Evolutionary conservation across 2,329 filamentous ascomycete species (phyloP).

Genomic region (Pezicula rhizophila): DNA sequence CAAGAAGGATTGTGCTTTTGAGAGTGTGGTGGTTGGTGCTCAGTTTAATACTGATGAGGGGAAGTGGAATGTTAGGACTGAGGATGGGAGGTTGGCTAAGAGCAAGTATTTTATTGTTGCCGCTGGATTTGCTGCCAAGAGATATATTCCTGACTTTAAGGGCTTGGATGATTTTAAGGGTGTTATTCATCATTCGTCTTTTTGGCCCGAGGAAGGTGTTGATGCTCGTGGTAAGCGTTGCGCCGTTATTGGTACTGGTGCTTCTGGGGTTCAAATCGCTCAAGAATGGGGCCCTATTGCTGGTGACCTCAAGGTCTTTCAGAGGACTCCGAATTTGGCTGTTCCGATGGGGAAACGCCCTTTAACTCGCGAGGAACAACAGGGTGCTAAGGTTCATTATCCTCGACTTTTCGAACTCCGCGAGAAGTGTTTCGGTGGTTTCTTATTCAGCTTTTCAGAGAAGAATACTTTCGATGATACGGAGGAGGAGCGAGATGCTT

Average conservation of each 20-base stretch:
- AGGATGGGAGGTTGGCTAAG: constrained; percentile 2
- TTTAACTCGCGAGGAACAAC: constrained; percentile 22
- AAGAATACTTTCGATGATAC: constrained; percentile 38
- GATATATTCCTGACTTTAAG: constrained; percentile 27
- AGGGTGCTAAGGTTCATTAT: constrained; percentile 38
- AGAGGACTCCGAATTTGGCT: constrained; percentile 31
- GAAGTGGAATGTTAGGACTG: constrained; percentile 43
- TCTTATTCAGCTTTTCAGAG: constrained; percentile 26
- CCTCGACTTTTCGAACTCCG: constrained; percentile 35
- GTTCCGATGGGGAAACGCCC: constrained; percentile 27
- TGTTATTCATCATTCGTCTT: constrained; percentile 35
- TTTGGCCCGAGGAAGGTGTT: constrained; percentile 31
- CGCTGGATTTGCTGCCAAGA: constrained; percentile 11
- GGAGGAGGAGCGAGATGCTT: constrained; percentile 35
- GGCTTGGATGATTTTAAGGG: constrained; percentile 42
- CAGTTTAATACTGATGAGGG: constrained; percentile 44
- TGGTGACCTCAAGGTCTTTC: constrained; percentile 28
- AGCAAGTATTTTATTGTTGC: constrained; percentile 12
- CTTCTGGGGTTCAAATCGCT: constrained; percentile 27
- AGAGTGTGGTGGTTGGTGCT: constrained; percentile 43
- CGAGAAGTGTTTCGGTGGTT: constrained; percentile 25
- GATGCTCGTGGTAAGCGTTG: constrained; percentile 24
- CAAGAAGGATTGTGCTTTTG: constrained; percentile 50
- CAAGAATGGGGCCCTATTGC: constrained; percentile 30
- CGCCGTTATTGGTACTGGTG: constrained; percentile 30